A percentile compares a stretch with the other conserved stretches of the same genome.
Conservation (phyloP, 2,329 filamentous ascomycete species). For the Chaetomiaceae sp. region DNA sequence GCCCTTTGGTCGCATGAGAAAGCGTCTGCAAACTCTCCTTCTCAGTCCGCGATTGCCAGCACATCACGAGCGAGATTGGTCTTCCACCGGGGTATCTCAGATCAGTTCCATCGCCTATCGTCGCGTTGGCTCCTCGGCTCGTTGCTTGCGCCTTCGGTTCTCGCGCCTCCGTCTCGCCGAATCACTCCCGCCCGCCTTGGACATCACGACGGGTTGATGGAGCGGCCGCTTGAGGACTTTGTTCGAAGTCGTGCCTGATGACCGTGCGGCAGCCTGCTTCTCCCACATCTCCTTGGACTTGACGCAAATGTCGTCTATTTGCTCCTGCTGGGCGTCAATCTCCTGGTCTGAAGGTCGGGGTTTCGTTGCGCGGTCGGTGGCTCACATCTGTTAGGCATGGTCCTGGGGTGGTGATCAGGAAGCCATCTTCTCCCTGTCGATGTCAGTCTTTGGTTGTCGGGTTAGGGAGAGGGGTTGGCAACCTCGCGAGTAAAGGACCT, state of each 20-base stretch:
- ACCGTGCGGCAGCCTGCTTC: slow-evolving; percentile 48
- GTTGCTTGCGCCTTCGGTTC: slow-evolving; percentile 31
- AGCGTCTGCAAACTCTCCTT: slow-evolving; percentile 11
- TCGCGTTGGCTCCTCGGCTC: slow-evolving; percentile 26
- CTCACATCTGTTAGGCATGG: slow-evolving; percentile 57
- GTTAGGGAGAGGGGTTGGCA: slow-evolving; percentile 26
- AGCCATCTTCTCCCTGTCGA: slow-evolving; percentile 55
- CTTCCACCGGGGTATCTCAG: slow-evolving; percentile 3
- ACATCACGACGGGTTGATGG: slow-evolving; percentile 52
- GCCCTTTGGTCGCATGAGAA: slow-evolving; percentile 11
- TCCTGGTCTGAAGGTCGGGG: slow-evolving; percentile 12
- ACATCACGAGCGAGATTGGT: slow-evolving; percentile 7
- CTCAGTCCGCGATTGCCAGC: slow-evolving; percentile 15
- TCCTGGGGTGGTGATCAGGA: slow-evolving; percentile 55
- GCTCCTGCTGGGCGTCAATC: slow-evolving; percentile 43
- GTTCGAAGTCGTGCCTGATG: slow-evolving; percentile 41
- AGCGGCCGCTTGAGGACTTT: slow-evolving; percentile 53
- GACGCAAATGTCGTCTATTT: slow-evolving; percentile 59
- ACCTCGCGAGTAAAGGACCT: slow-evolving; percentile 55
- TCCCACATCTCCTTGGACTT: slow-evolving; percentile 58
- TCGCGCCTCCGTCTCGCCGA: slow-evolving; percentile 34
- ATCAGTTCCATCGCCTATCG: slow-evolving; percentile 28
- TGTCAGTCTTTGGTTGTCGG: slow-evolving; percentile 11
- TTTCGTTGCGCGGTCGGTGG: slow-evolving; percentile 8
- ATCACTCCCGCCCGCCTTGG: slow-evolving; percentile 36